Evolutionary conservation across 495 filamentous ascomycete genomes (phyloP).

Genomic region (Platismatia glauca): DNA sequence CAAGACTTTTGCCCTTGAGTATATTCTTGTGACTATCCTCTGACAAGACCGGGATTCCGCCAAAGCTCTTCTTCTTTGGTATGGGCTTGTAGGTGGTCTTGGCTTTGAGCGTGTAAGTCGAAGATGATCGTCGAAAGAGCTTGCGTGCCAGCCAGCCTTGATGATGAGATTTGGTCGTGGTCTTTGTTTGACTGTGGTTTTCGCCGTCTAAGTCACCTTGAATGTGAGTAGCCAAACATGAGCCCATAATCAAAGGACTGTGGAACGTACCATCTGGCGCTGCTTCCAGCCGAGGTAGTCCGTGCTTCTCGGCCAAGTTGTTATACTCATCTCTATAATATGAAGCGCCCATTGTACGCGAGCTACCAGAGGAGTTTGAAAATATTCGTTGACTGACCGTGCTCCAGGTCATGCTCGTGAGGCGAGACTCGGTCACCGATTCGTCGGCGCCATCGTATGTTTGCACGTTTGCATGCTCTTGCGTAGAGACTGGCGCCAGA

Average conservation of each 20-base stretch:
- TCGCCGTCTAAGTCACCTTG: conserved; percentile 1
- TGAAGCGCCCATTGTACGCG: conserved; percentile 29
- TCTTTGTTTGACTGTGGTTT: conserved; percentile 2
- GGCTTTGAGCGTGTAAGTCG: conserved; percentile 24
- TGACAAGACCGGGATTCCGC: conserved; percentile 28
- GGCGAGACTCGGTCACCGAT: conserved; percentile 14
- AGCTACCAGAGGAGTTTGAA: conserved; percentile 19
- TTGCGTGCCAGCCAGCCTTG: conserved; percentile 30
- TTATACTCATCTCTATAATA: conserved; percentile 46
- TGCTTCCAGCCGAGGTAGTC: conserved; percentile 13
- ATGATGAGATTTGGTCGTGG: conserved; percentile 10
- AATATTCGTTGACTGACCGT: conserved; percentile 21
- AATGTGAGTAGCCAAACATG: neutral
- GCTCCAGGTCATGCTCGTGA: conserved; percentile 25
- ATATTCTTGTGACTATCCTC: conserved; percentile 36
- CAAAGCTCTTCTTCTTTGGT: conserved; percentile 21
- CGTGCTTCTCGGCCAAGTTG: conserved; percentile 38
- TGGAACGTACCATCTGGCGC: conserved; percentile 5
- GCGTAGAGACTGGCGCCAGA: neutral
- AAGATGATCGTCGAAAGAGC: conserved; percentile 27
- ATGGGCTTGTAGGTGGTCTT: conserved; percentile 23
- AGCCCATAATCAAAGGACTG: neutral
- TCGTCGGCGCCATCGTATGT: conserved; percentile 18
- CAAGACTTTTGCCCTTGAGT: conserved; percentile 52
- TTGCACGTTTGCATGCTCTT: neutral